Conservation (phyloP, 2,329 filamentous ascomycete species). For the Neofusicoccum cordaticola region DNA sequence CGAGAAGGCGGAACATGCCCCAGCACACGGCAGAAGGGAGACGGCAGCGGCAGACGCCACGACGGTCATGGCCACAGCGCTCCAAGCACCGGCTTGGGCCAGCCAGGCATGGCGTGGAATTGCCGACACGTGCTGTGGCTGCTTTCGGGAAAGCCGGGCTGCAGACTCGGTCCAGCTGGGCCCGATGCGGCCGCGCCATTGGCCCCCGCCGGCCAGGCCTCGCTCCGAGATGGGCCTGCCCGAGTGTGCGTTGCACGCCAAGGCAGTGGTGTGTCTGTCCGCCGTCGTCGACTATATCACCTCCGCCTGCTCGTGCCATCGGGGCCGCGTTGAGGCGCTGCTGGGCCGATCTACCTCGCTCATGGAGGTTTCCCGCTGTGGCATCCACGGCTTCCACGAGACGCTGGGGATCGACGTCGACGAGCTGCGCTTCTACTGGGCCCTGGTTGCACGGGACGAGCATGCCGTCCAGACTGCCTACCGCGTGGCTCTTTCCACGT, state of each 20-base stretch:
- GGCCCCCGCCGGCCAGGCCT: not conserved
- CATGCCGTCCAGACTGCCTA: slow-evolving; percentile 33
- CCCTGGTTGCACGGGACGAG: slow-evolving; percentile 29
- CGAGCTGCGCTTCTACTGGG: slow-evolving; percentile 38
- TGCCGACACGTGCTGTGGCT: not conserved
- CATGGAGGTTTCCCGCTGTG: slow-evolving; percentile 32
- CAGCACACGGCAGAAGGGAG: not conserved
- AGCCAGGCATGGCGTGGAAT: not conserved
- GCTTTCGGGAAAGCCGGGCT: not conserved
- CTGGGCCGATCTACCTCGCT: not conserved
- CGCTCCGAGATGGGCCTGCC: not conserved
- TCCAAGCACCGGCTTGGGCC: not conserved
- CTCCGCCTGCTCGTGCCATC: not conserved
- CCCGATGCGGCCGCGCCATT: not conserved
- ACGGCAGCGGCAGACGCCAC: not conserved
- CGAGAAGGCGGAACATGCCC: not conserved
- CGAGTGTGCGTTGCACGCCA: not conserved
- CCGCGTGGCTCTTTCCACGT: slow-evolving; percentile 21
- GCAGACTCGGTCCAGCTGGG: not conserved
- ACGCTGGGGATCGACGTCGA: slow-evolving; percentile 40
- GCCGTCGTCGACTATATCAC: not conserved
- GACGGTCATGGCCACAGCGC: not conserved
- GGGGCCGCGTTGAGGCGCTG: too few species aligned
- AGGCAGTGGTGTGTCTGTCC: not conserved
- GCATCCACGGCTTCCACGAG: slow-evolving; percentile 42